A percentile compares a stretch with the other conserved stretches of the same genome.
phyloP scores from a whole-genome alignment of 768 basidiomycete genomes.

The Amanita jacksonii region DNA sequence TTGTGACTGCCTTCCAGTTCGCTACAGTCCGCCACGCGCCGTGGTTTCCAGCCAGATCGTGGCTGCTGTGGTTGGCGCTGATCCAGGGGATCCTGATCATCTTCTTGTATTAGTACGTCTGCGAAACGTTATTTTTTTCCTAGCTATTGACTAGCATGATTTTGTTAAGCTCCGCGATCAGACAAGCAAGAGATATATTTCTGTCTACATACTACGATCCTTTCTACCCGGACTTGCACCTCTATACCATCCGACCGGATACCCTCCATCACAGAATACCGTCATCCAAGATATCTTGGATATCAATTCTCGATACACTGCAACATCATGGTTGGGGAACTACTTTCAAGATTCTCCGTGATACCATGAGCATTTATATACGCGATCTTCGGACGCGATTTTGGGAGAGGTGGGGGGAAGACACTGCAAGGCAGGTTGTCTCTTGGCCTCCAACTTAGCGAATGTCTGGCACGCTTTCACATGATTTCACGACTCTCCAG shows the following conservation, averaged over 20 bases:
- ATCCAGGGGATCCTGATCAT: slow-evolving; percentile 36
- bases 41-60: slow-evolving; percentile 2
- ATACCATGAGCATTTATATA: slow-evolving; percentile 24
- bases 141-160: slow-evolving; percentile 8
- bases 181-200: slow-evolving; percentile 46
- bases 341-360: slow-evolving; percentile 23
- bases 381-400: slow-evolving; percentile 27
- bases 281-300: slow-evolving; percentile 23
- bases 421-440: slow-evolving; percentile 16
- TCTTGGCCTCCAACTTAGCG: slow-evolving; percentile 31
- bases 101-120: slow-evolving; percentile 49
- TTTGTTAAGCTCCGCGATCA: slow-evolving; percentile 31
- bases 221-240: slow-evolving; percentile 62
- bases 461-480: slow-evolving; percentile 11
- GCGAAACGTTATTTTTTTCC: neutral
- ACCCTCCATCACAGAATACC: slow-evolving; percentile 20
- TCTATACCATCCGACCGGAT: slow-evolving; percentile 21
- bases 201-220: slow-evolving; percentile 74
- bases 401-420: slow-evolving; percentile 37
- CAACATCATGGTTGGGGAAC: slow-evolving; percentile 12
- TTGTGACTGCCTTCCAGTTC: neutral
- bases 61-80: slow-evolving; percentile 19
- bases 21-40: neutral
- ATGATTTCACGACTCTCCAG: neutral
- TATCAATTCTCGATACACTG: slow-evolving; percentile 5